A percentile compares a stretch with the other conserved stretches of the same genome.
phyloP scores from a whole-genome alignment of 495 filamentous ascomycete genomes.

The Penicillium cosmopolitanum region DNA sequence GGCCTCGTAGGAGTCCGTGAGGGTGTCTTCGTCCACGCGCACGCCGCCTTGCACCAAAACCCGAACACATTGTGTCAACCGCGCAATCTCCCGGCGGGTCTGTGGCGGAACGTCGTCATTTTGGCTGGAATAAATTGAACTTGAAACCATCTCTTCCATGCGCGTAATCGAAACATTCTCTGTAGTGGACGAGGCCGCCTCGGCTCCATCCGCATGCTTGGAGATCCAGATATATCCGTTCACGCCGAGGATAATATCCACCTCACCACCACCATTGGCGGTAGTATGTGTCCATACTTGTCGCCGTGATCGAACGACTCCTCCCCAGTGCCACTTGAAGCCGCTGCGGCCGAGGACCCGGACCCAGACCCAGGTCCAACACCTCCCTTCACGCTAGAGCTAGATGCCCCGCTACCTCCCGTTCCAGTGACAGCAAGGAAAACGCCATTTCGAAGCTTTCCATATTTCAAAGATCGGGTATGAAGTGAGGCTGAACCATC shows the following conservation, averaged over 20 bases:
- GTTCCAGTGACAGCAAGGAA: slow-evolving; percentile 81
- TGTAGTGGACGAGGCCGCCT: slow-evolving; percentile 48
- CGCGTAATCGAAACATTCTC: slow-evolving; percentile 69
- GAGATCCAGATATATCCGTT: slow-evolving; percentile 96
- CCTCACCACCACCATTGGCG: slow-evolving; percentile 68
- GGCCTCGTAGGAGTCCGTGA: slow-evolving; percentile 79
- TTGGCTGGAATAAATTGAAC: slow-evolving; percentile 84
- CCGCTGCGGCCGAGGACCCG: slow-evolving; percentile 26
- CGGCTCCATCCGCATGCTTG: slow-evolving; percentile 66
- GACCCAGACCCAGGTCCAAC: slow-evolving; percentile 28
- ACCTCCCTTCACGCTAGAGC: slow-evolving; percentile 38
- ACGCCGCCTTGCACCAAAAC: slow-evolving; percentile 80
- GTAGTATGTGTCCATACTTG: slow-evolving; percentile 85
- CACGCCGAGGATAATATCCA: slow-evolving; percentile 89
- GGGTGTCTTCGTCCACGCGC: slow-evolving; percentile 89
- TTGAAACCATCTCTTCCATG: slow-evolving; percentile 77
- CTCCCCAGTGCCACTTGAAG: slow-evolving; percentile 44
- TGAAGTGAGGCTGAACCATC: slow-evolving; percentile 87
- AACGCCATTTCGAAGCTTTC: slow-evolving; percentile 89
- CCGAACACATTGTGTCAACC: slow-evolving; percentile 76
- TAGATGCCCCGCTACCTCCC: slow-evolving; percentile 66
- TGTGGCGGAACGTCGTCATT: slow-evolving; percentile 78
- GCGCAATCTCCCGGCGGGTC: slow-evolving; percentile 85
- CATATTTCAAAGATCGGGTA: slow-evolving; percentile 87
- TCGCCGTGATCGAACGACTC: slow-evolving; percentile 76